A percentile compares a stretch with the other conserved stretches of the same genome.
Conservation (phyloP, 169 alveolate genomes). For the Plasmodium relictum region DNA sequence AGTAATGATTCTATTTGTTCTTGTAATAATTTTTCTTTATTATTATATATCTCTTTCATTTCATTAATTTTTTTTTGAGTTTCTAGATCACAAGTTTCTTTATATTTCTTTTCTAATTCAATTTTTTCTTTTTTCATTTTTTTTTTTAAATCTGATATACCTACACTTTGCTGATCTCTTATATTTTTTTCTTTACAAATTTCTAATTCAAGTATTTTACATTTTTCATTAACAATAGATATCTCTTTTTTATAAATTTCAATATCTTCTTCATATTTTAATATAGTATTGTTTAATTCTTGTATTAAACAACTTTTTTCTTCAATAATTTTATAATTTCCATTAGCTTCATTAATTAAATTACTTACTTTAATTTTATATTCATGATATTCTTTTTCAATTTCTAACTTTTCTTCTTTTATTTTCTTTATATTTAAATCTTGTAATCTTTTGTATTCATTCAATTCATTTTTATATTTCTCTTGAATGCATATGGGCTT, state of each 20-base stretch:
- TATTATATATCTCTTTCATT: constrained; percentile 21
- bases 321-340: constrained; percentile 36
- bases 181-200: constrained; percentile 47
- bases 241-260: constrained; percentile 39
- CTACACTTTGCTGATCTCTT: constrained; percentile 24
- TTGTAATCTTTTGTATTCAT: constrained; percentile 8
- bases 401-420: constrained; percentile 28
- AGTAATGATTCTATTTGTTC: constrained; percentile 30
- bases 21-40: constrained; percentile 47
- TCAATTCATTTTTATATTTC: constrained; percentile 8
- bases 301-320: constrained; percentile 25
- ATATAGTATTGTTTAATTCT: constrained; percentile 25
- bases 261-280: constrained; percentile 51
- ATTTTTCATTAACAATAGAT: constrained; percentile 25
- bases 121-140: constrained; percentile 40
- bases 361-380: constrained; percentile 36
- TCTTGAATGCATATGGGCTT: constrained; percentile 27
- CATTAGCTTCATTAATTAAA: constrained; percentile 46
- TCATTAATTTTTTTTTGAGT: constrained; percentile 40
- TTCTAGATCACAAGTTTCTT: constrained; percentile 50
- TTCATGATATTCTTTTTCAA: constrained; percentile 38
- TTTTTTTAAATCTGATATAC: constrained; percentile 24
- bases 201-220: constrained; percentile 28
- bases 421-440: constrained; percentile 13
- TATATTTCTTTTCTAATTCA: constrained; percentile 42